Conservation (phyloP, 345 rosid species). For the Syzygium aqueum region DNA sequence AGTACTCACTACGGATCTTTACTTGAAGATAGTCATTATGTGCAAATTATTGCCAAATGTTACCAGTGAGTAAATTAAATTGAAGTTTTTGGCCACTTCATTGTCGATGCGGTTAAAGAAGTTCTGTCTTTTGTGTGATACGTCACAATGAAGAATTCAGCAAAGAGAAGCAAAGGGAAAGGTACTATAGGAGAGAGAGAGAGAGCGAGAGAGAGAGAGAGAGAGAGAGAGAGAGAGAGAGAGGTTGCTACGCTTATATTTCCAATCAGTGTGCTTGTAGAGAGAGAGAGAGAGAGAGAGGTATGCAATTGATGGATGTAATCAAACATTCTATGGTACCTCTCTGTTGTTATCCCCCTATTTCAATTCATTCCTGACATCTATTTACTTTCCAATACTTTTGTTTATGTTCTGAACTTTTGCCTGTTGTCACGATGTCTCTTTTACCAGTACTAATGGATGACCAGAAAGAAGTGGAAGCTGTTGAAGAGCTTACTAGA, state of each 20-base stretch:
- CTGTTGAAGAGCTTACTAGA: slow-evolving; percentile 77
- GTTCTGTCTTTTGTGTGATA: not conserved
- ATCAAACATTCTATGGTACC: not conserved
- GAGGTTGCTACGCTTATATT: too few relatives aligned
- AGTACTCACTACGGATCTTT: not conserved
- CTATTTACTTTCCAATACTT: not conserved
- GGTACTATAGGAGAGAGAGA: not conserved
- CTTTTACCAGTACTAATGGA: slow-evolving; percentile 73
- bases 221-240: too few relatives aligned
- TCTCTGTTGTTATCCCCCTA: not conserved
- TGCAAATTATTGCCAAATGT: not conserved
- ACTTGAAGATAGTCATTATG: not conserved
- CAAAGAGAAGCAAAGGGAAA: not conserved
- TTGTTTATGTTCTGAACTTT: not conserved
- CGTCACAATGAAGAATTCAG: not conserved
- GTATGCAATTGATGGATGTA: not conserved
- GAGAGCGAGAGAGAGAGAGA: too few relatives aligned
- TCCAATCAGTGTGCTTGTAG: not conserved
- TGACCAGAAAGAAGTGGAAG: slow-evolving; percentile 76
- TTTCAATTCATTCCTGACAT: not conserved
- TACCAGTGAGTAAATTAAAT: not conserved
- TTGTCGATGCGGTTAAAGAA: not conserved
- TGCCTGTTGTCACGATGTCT: slow-evolving; percentile 3
- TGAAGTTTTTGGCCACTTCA: not conserved
- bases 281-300: not conserved